Evolutionary conservation across 2,329 filamentous ascomycete species (phyloP), one percentile per base, ranked within the genome.

Genomic region (Talaromyces atroroseus): DNA sequence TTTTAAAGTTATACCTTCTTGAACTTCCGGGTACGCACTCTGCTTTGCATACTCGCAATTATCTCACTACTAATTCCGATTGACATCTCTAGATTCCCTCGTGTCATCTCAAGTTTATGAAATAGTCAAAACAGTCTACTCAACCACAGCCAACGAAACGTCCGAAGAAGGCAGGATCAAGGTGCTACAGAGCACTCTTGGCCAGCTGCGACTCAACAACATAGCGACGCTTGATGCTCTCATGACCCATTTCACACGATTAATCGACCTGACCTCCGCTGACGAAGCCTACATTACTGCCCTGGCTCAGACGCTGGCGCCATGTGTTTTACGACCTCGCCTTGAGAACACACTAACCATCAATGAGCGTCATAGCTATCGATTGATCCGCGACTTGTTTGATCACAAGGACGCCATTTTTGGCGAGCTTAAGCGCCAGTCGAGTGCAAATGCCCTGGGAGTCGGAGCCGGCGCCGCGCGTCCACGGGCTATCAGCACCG

Each of bases 21-120:
- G 94, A 99, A 76, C 82, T 99, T 57, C 94, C 94, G 67, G 89
- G 90, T 95, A 80, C 68, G 87, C 20, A 24, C 40, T 18, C 12
- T 44, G 20, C n/a, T 42, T 21, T 18, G 46, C 20, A 5, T 36
- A 5, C 5, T 14, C 2, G 32, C 32, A 36, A 14, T 36, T 10
- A 36, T 36, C 14, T 44, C 36, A 6, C 6, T 52, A 14, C 51
- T 62, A 50, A 60, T 42, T 38, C 18, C 29, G 26, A 49, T 55
- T 44, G 52, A 21, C 8, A 26, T 29, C 2, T 63, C 45, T 63
- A 94, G 94, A 99, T 74, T 97, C 94, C n/a, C 82, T 99, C 60
- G 92, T 99, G 60, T 97, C 94, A 56, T 95, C 91, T 42, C 92
- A 97, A 71, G 91, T 99, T 58, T 99, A 99, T 72, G 95, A 99